These are phyloP conservation scores for Colletotrichum siamense DNA, from an alignment of 2,329 filamentous ascomycete species.

Conservation along the genomic window DNA sequence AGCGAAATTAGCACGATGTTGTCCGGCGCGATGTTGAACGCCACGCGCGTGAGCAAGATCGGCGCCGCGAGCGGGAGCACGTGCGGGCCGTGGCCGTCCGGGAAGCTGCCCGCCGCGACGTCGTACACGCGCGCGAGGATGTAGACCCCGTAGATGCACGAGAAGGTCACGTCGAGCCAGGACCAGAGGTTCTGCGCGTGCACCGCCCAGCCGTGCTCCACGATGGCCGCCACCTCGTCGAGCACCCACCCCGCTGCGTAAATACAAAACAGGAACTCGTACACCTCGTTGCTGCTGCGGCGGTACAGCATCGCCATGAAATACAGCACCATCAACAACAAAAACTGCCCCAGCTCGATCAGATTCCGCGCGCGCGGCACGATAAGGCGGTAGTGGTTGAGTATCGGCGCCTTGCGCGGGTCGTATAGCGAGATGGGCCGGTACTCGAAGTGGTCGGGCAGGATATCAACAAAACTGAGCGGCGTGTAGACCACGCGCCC, in stretches of 20 bases:
- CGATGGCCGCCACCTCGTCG: constrained; percentile 68
- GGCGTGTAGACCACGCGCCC: constrained; percentile 75
- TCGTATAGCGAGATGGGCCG: constrained; percentile 74
- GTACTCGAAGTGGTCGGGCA: constrained; percentile 76
- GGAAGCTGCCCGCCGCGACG: constrained; percentile 33
- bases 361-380: constrained; percentile 72
- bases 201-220: constrained; percentile 71
- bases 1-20: constrained; percentile 79
- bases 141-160: constrained; percentile 67
- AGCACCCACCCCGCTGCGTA: constrained; percentile 73
- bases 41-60: constrained; percentile 72
- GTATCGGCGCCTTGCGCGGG: constrained; percentile 65
- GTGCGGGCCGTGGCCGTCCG: constrained; percentile 63
- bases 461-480: constrained; percentile 72
- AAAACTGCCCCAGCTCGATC: constrained; percentile 70
- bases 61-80: constrained; percentile 71
- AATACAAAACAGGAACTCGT: constrained; percentile 66
- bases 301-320: constrained; percentile 68
- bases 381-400: constrained; percentile 76
- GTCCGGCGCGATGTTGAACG: constrained; percentile 76
- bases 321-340: constrained; percentile 68
- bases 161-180: constrained; percentile 75
- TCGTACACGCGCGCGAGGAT: constrained; percentile 65
- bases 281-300: constrained; percentile 49
- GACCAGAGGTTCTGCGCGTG: constrained; percentile 79